Conservation (phyloP, 768 basidiomycete genomes). For the Gloeopeniophorella convolvens region DNA sequence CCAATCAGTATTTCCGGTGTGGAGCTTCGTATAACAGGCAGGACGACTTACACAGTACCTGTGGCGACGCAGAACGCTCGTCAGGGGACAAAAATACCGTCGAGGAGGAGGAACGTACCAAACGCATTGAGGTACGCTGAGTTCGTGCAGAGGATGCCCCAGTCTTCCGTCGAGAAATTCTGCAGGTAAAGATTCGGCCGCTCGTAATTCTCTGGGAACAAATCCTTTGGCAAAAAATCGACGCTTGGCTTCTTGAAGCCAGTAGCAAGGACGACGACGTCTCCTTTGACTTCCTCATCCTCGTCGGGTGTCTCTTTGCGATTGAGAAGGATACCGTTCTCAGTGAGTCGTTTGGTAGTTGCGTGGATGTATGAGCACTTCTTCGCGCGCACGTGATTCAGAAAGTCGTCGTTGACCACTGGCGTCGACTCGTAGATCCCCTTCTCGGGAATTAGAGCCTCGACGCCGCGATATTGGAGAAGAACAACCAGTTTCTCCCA, state of each 20-base stretch:
- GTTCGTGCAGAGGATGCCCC: conserved; percentile 46
- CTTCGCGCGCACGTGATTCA: conserved; percentile 37
- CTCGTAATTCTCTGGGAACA: conserved; percentile 47
- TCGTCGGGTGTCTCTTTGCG: conserved; percentile 21
- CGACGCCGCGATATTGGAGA: conserved; percentile 40
- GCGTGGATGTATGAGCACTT: conserved; percentile 42
- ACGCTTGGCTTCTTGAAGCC: conserved; percentile 43
- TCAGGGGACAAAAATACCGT: not conserved
- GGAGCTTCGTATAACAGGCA: not conserved
- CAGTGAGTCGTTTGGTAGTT: conserved; percentile 36
- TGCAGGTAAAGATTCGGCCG: conserved; percentile 48
- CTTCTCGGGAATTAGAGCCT: conserved; percentile 37
- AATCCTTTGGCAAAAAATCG: conserved; percentile 39
- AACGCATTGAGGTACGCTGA: conserved; percentile 45
- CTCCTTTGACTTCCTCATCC: conserved; percentile 32
- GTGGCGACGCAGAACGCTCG: not conserved
- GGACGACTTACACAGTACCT: conserved; percentile 27
- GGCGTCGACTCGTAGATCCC: conserved; percentile 46
- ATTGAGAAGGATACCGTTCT: conserved; percentile 33
- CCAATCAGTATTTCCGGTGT: not conserved
- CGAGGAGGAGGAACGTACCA: conserved; percentile 28
- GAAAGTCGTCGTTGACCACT: conserved; percentile 47
- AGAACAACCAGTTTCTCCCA: conserved; percentile 39
- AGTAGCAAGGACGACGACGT: conserved; percentile 47
- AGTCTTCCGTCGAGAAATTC: conserved; percentile 50